Evolutionary conservation across 1,139 yeast genomes (phyloP).

Genomic region (Hemisphaericaspora subhashii): DNA sequence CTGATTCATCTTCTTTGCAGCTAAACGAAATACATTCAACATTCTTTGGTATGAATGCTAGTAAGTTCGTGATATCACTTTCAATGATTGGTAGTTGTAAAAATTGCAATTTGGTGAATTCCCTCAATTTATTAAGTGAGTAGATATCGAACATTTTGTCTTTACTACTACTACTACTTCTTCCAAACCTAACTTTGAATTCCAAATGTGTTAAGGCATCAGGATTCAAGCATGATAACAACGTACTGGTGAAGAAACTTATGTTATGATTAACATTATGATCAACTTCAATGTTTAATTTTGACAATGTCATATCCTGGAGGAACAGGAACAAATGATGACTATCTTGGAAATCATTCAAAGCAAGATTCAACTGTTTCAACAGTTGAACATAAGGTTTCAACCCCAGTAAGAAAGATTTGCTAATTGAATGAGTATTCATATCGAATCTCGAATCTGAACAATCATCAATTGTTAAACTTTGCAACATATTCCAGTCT

Average conservation of each 20-base stretch:
- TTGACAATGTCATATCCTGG: neutral
- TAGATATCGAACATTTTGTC: neutral
- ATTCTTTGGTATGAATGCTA: slow-evolving; percentile 4
- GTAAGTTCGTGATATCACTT: slow-evolving; percentile 11
- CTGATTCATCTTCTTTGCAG: neutral
- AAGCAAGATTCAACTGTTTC: neutral
- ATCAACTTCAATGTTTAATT: neutral
- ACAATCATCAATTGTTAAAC: slow-evolving; percentile 14
- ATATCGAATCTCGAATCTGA: slow-evolving; percentile 1
- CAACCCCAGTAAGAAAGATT: slow-evolving; percentile 1
- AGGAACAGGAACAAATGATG: neutral
- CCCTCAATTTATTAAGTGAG: neutral
- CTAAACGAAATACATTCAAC: neutral
- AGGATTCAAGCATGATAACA: neutral
- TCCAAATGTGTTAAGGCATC: neutral
- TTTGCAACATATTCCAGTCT: slow-evolving; percentile 6
- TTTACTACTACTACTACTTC: neutral
- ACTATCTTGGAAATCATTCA: neutral
- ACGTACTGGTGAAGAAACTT: neutral
- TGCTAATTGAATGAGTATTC: neutral
- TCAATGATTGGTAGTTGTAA: slow-evolving; percentile 13
- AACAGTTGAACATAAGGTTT: neutral
- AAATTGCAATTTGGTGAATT: slow-evolving; percentile 14
- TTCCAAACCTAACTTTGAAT: slow-evolving; percentile 1
- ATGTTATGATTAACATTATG: neutral